These are phyloP conservation scores for Echites panduratus DNA, from an alignment of 257 asterid genomes.

Conservation along the genomic window DNA sequence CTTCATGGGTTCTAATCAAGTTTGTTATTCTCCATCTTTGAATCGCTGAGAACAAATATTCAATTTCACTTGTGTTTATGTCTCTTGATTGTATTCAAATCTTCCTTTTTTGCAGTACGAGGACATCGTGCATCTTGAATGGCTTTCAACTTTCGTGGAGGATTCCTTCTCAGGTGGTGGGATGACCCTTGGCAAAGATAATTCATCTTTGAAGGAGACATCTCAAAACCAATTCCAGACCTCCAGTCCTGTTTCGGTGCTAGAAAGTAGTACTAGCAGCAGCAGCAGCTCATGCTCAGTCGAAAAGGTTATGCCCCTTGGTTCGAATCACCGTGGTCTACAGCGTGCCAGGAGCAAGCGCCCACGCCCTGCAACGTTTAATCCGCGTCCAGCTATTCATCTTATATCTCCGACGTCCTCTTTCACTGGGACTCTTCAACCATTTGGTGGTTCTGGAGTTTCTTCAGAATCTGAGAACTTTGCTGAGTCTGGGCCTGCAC, in stretches of 20 bases:
- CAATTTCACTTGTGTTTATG: neutral
- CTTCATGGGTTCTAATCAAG: neutral
- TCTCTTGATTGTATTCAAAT: slow-evolving; percentile 6
- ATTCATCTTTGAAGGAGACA: slow-evolving; percentile 22
- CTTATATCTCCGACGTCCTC: slow-evolving; percentile 39
- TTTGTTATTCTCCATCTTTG: neutral
- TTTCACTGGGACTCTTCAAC: slow-evolving; percentile 28
- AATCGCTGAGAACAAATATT: neutral
- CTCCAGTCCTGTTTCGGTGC: slow-evolving; percentile 70
- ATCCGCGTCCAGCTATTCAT: slow-evolving; percentile 49
- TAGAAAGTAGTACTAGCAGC: slow-evolving; percentile 76
- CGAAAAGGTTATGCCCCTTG: slow-evolving; percentile 42
- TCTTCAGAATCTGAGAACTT: slow-evolving; percentile 33
- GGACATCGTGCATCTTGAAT: slow-evolving; percentile 53
- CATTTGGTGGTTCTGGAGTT: slow-evolving; percentile 24
- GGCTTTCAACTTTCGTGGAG: slow-evolving; percentile 80
- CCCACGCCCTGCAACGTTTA: slow-evolving; percentile 64
- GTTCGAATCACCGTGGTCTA: slow-evolving; percentile 47
- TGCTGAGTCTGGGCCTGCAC: slow-evolving; percentile 36
- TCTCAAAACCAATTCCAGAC: slow-evolving; percentile 43
- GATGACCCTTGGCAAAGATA: slow-evolving; percentile 47
- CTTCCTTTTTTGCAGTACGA: slow-evolving; percentile 51
- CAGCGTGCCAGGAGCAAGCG: slow-evolving; percentile 94
- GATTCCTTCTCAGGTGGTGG: slow-evolving; percentile 69
- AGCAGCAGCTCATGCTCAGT: slow-evolving; percentile 42